Percentiles rank a stretch among this genome's conserved stretches.
These are phyloP conservation scores for Fusarium acutatum DNA, from an alignment of 2,329 filamentous ascomycete genomes.

Conservation along the genomic window DNA sequence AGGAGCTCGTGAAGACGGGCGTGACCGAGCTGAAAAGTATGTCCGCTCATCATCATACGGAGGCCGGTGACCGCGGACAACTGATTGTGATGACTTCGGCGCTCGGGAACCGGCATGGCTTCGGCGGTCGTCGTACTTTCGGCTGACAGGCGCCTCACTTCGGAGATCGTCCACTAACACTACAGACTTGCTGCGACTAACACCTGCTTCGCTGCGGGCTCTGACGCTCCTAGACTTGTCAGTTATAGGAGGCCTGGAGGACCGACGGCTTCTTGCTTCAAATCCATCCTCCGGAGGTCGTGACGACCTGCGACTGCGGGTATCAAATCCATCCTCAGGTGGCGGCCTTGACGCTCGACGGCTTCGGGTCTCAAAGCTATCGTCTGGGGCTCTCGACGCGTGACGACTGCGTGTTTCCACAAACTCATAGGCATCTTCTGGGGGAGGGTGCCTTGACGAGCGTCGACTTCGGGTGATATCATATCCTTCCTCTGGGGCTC, in stretches of 20 bases:
- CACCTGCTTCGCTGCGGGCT: conserved; percentile 51
- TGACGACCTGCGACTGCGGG: conserved; percentile 51
- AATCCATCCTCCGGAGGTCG: conserved; percentile 46
- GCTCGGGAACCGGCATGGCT: conserved; percentile 52
- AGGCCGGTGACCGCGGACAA: conserved; percentile 34
- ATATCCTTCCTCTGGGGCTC: conserved; percentile 39
- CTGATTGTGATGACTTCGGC: conserved; percentile 40
- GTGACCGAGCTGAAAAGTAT: conserved; percentile 54
- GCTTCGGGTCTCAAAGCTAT: conserved; percentile 28
- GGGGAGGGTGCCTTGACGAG: conserved; percentile 47
- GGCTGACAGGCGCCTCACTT: conserved; percentile 47
- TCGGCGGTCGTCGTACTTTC: conserved; percentile 50
- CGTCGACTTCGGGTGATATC: conserved; percentile 52
- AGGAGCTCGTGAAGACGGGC: conserved; percentile 36
- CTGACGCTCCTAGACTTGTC: conserved; percentile 44
- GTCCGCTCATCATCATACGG: conserved; percentile 50
- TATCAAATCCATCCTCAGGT: conserved; percentile 46
- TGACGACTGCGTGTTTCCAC: conserved; percentile 34
- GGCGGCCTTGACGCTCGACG: conserved; percentile 27
- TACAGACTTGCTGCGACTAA: conserved; percentile 28
- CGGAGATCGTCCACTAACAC: conserved; percentile 54
- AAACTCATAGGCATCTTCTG: conserved; percentile 29
- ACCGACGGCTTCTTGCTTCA: conserved; percentile 52
- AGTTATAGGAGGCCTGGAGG: conserved; percentile 47
- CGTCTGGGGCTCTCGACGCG: conserved; percentile 24